Percentiles rank a stretch among this genome's conserved stretches.
These are phyloP conservation scores for Scytalidium sp. DNA, from an alignment of 2,329 filamentous ascomycete species.

Conservation along the genomic window DNA sequence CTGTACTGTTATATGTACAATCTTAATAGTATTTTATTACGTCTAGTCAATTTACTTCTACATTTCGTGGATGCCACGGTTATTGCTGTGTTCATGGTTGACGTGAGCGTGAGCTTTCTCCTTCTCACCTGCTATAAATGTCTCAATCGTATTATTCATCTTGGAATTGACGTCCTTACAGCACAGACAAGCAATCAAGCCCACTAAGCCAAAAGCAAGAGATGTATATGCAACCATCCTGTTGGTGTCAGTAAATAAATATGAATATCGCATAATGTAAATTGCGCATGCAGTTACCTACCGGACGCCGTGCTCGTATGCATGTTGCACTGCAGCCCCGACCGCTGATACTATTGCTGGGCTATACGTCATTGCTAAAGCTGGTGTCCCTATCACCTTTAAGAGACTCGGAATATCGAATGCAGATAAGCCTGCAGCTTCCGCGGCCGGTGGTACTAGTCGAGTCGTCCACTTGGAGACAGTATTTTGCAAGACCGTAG, in stretches of 20 bases:
- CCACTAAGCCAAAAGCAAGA: slow-evolving; percentile 8
- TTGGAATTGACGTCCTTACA: slow-evolving; percentile 32
- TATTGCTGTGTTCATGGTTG: no score
- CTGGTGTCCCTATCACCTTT: slow-evolving; percentile 20
- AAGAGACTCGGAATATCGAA: slow-evolving; percentile 28
- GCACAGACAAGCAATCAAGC: slow-evolving; percentile 22
- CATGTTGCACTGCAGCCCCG: slow-evolving; percentile 27
- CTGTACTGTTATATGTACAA: no score
- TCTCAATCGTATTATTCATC: slow-evolving; percentile 36
- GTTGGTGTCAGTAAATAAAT: slow-evolving; percentile 4
- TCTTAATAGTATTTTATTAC: no score
- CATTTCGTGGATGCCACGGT: no score
- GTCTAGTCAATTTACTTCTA: no score
- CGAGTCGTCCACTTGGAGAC: slow-evolving; percentile 26
- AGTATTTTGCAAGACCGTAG: slow-evolving; percentile 37
- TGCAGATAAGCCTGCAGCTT: slow-evolving; percentile 31
- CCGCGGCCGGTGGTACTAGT: slow-evolving; percentile 32
- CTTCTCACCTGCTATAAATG: slow-evolving; percentile 29
- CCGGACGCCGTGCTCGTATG: slow-evolving; percentile 24
- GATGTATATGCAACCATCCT: neutral
- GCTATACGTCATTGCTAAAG: neutral
- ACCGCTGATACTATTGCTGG: slow-evolving; percentile 24
- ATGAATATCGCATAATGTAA: no score
- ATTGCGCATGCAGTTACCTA: neutral
- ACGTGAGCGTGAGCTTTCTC: no score